These are phyloP conservation scores for Ophiostoma fasciatum DNA, from an alignment of 2,329 filamentous ascomycete genomes.

Conservation along the genomic window DNA sequence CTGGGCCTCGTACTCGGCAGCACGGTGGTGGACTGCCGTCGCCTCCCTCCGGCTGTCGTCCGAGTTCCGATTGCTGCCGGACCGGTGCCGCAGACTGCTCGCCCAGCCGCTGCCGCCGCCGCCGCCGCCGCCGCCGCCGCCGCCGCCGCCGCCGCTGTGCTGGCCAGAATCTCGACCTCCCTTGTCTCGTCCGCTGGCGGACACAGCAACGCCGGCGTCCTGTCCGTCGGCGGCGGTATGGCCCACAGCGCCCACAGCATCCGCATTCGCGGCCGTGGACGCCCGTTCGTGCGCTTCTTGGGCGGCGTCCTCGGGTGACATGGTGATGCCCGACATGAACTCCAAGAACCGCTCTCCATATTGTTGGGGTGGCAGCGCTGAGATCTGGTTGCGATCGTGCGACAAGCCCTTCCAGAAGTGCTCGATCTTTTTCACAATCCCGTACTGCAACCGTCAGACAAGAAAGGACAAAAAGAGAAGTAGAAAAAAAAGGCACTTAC, in stretches of 20 bases:
- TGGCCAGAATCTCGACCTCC: too few relatives aligned
- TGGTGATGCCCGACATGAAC: conserved; percentile 83
- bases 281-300: conserved; percentile 41
- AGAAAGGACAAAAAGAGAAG: neutral
- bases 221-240: conserved; percentile 25
- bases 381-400: conserved; percentile 73
- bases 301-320: conserved; percentile 68
- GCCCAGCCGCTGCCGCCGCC: conserved; percentile 15
- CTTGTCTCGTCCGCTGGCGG: conserved; percentile 19
- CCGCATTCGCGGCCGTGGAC: conserved; percentile 22
- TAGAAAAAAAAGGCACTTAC: conserved; percentile 52
- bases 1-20: conserved; percentile 23
- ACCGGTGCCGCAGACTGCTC: conserved; percentile 19
- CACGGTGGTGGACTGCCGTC: conserved; percentile 18
- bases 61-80: neutral
- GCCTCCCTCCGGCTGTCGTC: neutral
- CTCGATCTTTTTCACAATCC: conserved; percentile 84
- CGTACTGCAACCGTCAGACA: conserved; percentile 48
- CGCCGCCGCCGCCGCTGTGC: too few relatives aligned
- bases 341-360: conserved; percentile 91
- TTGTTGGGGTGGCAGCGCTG: conserved; percentile 73
- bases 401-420: conserved; percentile 94
- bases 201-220: conserved; percentile 38
- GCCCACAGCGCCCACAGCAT: conserved; percentile 18
- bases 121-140: too few relatives aligned